These are phyloP conservation scores for Jamesozyma lodderae DNA, from an alignment of 805 yeast species.

Conservation along the genomic window DNA sequence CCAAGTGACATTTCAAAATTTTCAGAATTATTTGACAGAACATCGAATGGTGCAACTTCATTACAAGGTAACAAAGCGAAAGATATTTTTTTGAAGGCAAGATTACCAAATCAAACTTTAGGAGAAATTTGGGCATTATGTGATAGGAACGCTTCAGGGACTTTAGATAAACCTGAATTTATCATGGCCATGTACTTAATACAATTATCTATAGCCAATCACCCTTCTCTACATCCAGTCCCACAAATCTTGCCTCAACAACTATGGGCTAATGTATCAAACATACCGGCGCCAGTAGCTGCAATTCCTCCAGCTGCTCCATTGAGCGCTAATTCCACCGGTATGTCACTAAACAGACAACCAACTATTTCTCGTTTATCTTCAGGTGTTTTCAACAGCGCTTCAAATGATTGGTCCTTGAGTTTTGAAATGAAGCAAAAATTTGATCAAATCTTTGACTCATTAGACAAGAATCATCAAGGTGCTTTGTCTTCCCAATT, in stretches of 20 bases:
- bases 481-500: slow-evolving; percentile 68
- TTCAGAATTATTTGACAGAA: slow-evolving; percentile 63
- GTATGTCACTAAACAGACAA: slow-evolving; percentile 28
- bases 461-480: slow-evolving; percentile 54
- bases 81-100: slow-evolving; percentile 81
- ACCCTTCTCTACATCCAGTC: slow-evolving; percentile 48
- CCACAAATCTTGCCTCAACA: slow-evolving; percentile 39
- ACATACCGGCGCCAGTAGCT: slow-evolving; percentile 7
- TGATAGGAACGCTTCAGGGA: slow-evolving; percentile 68
- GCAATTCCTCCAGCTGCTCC: slow-evolving; percentile 15
- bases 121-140: slow-evolving; percentile 87
- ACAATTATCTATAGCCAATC: slow-evolving; percentile 56
- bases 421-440: slow-evolving; percentile 63
- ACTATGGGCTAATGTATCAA: slow-evolving; percentile 32
- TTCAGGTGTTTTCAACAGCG: slow-evolving; percentile 29
- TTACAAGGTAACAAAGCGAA: slow-evolving; percentile 75
- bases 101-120: slow-evolving; percentile 63
- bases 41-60: slow-evolving; percentile 39
- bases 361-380: slow-evolving; percentile 28
- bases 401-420: slow-evolving; percentile 54
- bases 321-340: slow-evolving; percentile 23
- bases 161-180: slow-evolving; percentile 64
- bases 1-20: slow-evolving; percentile 54
- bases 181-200: slow-evolving; percentile 92
- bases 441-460: slow-evolving; percentile 70